Percentiles rank a stretch among this genome's conserved stretches.
These are phyloP conservation scores for Penicillium bovifimosum DNA, from an alignment of 495 filamentous ascomycete genomes.

Conservation along the genomic window DNA sequence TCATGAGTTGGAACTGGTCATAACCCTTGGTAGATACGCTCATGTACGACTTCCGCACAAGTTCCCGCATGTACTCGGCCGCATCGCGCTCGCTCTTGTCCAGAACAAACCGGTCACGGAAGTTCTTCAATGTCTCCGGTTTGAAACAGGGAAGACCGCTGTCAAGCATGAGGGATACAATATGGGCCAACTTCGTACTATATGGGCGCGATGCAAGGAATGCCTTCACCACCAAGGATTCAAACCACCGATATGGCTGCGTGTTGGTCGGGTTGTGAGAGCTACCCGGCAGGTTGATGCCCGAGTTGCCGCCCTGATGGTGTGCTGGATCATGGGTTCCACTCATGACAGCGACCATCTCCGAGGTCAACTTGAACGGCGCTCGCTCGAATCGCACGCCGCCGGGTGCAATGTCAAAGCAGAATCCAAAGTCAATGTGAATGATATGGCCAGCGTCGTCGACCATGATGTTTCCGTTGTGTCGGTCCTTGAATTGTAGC, in stretches of 20 bases:
- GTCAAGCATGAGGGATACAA: constrained; percentile 92
- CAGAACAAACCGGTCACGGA: constrained; percentile 87
- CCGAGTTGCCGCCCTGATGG: constrained; percentile 22
- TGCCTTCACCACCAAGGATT: constrained; percentile 90
- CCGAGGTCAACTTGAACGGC: constrained; percentile 93
- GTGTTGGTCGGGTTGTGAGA: constrained; percentile 55
- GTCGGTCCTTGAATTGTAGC: constrained; percentile 96
- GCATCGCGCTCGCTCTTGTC: constrained; percentile 93
- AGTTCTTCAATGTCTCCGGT: constrained; percentile 86
- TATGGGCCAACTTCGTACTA: constrained; percentile 76
- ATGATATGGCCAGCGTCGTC: constrained; percentile 96
- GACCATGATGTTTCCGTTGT: constrained; percentile 99
- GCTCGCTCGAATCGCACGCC: constrained; percentile 96
- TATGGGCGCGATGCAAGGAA: constrained; percentile 90
- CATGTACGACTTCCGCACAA: constrained; percentile 81
- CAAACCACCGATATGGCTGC: constrained; percentile 91
- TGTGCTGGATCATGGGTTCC: constrained; percentile 51
- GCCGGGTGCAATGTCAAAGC: constrained; percentile 96
- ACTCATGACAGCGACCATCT: constrained; percentile 99
- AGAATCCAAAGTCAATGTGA: constrained; percentile 99
- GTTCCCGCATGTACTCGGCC: constrained; percentile 83
- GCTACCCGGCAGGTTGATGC: constrained; percentile 31
- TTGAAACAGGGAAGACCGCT: constrained; percentile 98
- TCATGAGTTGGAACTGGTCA: constrained; percentile 93
- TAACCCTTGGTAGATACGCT: constrained; percentile 89